These are phyloP conservation scores for Vanrija sp. DNA, from an alignment of 1,284 basidiomycete genomes.

Conservation along the genomic window DNA sequence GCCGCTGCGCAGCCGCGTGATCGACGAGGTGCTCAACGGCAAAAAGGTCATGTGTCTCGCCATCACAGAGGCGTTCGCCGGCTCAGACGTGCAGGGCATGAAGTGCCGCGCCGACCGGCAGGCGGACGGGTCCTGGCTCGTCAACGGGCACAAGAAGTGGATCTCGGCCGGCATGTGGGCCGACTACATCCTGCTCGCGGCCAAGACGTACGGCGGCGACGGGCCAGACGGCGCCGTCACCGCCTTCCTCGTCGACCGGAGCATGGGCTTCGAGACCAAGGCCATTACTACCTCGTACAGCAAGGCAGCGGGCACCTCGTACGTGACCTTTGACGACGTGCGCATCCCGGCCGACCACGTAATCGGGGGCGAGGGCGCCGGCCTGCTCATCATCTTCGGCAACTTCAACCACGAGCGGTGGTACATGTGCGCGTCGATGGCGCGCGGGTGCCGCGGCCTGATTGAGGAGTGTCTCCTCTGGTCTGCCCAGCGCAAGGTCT, in stretches of 20 bases:
- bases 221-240: constrained; percentile 69
- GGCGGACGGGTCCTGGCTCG: constrained; percentile 71
- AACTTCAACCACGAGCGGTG: constrained; percentile 49
- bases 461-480: constrained; percentile 55
- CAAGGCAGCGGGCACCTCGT: constrained; percentile 73
- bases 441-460: constrained; percentile 39
- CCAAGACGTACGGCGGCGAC: constrained; percentile 11
- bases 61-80: constrained; percentile 85
- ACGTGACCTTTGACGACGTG: constrained; percentile 82
- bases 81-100: constrained; percentile 80
- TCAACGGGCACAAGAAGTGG: constrained; percentile 88
- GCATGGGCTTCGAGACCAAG: constrained; percentile 75
- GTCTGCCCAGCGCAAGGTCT: constrained; percentile 72
- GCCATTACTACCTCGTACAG: constrained; percentile 82
- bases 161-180: constrained; percentile 75
- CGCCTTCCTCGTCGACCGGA: constrained; percentile 73
- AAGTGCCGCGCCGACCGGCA: constrained; percentile 76
- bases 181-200: constrained; percentile 45
- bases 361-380: constrained; percentile 75
- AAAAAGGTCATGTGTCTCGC: constrained; percentile 70
- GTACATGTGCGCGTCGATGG: constrained; percentile 48
- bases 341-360: constrained; percentile 81
- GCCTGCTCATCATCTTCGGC: constrained; percentile 67
- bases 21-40: constrained; percentile 72
- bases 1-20: constrained; percentile 54